phyloP scores from a whole-genome alignment of 2,329 filamentous ascomycete species.

The Calonectria henricotiae region DNA sequence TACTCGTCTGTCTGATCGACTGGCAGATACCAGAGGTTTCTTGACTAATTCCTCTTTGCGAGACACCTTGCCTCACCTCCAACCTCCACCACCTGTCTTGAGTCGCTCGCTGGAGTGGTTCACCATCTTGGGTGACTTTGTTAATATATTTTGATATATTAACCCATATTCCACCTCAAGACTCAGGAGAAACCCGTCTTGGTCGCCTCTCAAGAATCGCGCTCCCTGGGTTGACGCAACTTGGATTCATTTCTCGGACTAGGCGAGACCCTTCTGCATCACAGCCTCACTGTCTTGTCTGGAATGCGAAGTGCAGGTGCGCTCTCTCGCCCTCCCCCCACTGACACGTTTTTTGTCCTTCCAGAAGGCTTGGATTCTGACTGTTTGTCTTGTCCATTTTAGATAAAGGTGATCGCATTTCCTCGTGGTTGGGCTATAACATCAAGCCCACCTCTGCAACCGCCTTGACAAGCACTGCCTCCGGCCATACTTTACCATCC shows the following conservation, averaged over 20 bases:
- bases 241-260: constrained; percentile 46
- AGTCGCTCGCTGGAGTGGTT: constrained; percentile 28
- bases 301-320: constrained; percentile 54
- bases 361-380: constrained; percentile 40
- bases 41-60: constrained; percentile 28
- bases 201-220: constrained; percentile 11
- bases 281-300: constrained; percentile 46
- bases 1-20: constrained; percentile 27
- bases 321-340: constrained; percentile 35
- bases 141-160: constrained; percentile 22
- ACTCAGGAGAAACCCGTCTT: constrained; percentile 11
- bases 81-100: not conserved
- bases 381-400: constrained; percentile 35
- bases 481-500: constrained; percentile 28
- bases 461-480: constrained; percentile 40
- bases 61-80: constrained; percentile 9
- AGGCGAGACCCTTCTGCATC: constrained; percentile 41
- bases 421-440: constrained; percentile 43
- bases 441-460: constrained; percentile 40
- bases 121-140: constrained; percentile 21
- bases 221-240: constrained; percentile 21
- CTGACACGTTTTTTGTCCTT: constrained; percentile 34
- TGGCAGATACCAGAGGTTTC: constrained; percentile 23
- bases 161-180: not conserved
- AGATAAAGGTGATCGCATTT: constrained; percentile 52